Evolutionary conservation across 1,139 yeast genomes (phyloP).

Genomic region (Hansenula sp.): DNA sequence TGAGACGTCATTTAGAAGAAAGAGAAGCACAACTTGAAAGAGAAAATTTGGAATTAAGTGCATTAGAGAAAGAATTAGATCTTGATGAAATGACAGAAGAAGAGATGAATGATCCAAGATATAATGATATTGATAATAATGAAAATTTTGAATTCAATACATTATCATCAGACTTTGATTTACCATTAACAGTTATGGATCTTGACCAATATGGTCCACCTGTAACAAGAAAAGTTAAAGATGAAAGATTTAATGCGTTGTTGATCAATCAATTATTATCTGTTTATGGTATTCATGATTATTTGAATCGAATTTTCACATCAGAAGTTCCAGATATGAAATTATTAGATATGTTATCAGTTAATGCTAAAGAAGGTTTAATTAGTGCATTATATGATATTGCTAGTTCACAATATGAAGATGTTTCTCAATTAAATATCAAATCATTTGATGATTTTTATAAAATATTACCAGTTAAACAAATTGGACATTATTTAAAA

Average conservation of each 20-base stretch:
- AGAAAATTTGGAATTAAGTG: neutral
- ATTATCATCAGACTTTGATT: no score
- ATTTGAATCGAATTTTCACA: neutral
- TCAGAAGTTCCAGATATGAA: neutral
- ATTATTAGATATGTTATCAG: neutral
- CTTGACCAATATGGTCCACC: constrained; percentile 5
- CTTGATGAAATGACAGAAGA: neutral
- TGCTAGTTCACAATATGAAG: neutral
- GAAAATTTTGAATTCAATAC: no score
- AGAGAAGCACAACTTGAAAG: neutral
- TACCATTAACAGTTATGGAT: constrained; percentile 10
- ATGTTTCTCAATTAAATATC: neutral
- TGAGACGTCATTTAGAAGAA: neutral
- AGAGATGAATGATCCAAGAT: neutral
- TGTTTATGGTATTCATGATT: neutral
- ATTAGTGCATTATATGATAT: neutral
- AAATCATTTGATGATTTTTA: neutral
- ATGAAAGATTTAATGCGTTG: neutral
- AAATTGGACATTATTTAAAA: neutral
- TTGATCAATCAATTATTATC: constrained; percentile 1
- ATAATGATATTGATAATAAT: no score
- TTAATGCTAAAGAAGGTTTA: neutral
- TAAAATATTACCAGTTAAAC: neutral
- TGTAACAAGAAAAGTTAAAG: neutral
- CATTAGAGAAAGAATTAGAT: neutral